phyloP scores from a whole-genome alignment of 805 yeast genomes.

The Metschnikowia baotianmanensis region DNA sequence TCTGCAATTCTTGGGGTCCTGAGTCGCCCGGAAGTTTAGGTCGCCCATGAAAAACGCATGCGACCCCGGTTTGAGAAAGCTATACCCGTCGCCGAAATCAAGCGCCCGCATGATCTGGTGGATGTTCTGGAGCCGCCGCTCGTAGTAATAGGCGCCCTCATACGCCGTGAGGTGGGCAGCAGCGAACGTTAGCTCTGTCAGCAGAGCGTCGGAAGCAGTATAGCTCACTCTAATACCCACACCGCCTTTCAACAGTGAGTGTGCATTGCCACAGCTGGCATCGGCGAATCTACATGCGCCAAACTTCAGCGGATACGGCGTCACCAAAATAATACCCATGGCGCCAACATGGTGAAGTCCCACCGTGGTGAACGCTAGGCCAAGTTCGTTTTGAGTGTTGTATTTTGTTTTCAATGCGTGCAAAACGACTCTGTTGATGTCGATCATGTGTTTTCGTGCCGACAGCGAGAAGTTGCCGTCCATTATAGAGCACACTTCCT shows the following conservation, averaged over 20 bases:
- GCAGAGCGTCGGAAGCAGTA: conserved; percentile 14
- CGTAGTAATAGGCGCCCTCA: conserved; percentile 55
- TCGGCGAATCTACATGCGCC: conserved; percentile 26
- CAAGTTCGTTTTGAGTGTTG: conserved; percentile 12
- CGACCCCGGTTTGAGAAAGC: conserved; percentile 47
- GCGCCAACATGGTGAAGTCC: conserved; percentile 53
- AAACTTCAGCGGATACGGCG: conserved; percentile 40
- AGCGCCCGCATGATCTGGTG: conserved; percentile 49
- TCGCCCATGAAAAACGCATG: conserved; percentile 84
- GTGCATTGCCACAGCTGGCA: conserved; percentile 54
- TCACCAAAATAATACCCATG: conserved; percentile 51
- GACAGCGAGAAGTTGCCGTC: conserved; percentile 47
- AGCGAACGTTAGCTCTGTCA: conserved; percentile 56
- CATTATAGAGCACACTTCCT: conserved; percentile 58
- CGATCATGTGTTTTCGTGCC: conserved; percentile 38
- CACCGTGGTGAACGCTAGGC: conserved; percentile 39
- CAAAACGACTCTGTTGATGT: conserved; percentile 34
- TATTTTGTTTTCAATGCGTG: conserved; percentile 36
- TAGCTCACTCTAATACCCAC: conserved; percentile 55
- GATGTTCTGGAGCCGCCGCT: conserved; percentile 53
- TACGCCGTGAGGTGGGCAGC: conserved; percentile 74
- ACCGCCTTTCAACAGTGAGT: conserved; percentile 74
- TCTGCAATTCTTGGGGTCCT: conserved; percentile 15
- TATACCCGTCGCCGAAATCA: conserved; percentile 56
- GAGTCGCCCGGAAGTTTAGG: conserved; percentile 67